Evolutionary conservation across 345 rosid species (phyloP).

Genomic region (Mercurialis annua): DNA sequence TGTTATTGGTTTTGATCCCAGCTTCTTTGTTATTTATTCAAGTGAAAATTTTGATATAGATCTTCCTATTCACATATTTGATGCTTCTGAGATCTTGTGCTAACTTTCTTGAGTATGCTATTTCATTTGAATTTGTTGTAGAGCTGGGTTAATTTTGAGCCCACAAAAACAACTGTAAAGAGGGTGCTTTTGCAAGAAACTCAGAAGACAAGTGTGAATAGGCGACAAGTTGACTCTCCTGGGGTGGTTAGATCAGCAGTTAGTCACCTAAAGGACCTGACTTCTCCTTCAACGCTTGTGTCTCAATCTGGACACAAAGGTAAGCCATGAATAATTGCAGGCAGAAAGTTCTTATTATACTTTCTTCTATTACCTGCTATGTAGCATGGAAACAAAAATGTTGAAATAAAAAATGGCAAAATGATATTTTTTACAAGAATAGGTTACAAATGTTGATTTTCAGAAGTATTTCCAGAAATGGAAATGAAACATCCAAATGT

Average conservation of each 20-base stretch:
- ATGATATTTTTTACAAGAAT: too few species aligned
- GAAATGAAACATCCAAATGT: too few species aligned
- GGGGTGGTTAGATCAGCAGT: constrained; percentile 31
- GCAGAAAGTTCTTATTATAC: constrained; percentile 8
- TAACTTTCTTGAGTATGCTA: neutral
- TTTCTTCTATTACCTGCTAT: constrained; percentile 9
- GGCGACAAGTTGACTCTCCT: constrained; percentile 30
- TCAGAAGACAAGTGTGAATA: constrained; percentile 38
- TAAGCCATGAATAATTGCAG: constrained; percentile 30
- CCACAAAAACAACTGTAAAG: constrained; percentile 87
- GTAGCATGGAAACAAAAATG: too few species aligned
- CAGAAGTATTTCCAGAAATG: too few species aligned
- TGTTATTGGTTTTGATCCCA: neutral
- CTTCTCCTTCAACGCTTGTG: constrained; percentile 38
- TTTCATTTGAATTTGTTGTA: constrained; percentile 34
- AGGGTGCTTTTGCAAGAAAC: constrained; percentile 70
- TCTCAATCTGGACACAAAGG: constrained; percentile 44
- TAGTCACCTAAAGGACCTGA: constrained; percentile 39
- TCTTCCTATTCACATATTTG: neutral
- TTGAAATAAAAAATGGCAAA: too few species aligned
- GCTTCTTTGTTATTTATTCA: neutral
- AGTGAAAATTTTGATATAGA: neutral
- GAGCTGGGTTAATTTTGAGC: constrained; percentile 88
- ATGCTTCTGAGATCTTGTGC: neutral
- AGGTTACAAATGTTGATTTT: too few species aligned